Percentiles rank a stretch among this genome's conserved stretches.
phyloP scores from a whole-genome alignment of 371 early-diverging fungal species.

The Circinella umbellata region DNA sequence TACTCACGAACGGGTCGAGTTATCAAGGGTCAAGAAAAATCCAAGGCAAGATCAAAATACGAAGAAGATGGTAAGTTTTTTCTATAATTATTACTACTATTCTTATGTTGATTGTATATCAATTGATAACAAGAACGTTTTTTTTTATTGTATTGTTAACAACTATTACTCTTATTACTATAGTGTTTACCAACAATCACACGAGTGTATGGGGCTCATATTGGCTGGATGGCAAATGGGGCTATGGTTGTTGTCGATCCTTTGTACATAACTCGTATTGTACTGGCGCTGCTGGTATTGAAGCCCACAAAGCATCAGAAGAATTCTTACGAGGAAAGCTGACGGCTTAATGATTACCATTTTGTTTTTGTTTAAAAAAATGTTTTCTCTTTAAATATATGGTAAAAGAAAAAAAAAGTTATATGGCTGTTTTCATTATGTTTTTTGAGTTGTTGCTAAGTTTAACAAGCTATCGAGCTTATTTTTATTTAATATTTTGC shows the following conservation, averaged over 20 bases:
- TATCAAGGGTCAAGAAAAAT: slow-evolving; percentile 83
- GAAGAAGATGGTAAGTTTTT: slow-evolving; percentile 85
- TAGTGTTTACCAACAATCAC: slow-evolving; percentile 83
- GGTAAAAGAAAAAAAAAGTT: not conserved
- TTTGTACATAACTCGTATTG: slow-evolving; percentile 81
- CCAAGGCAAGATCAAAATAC: slow-evolving; percentile 82
- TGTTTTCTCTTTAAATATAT: not conserved
- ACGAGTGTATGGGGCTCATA: slow-evolving; percentile 93
- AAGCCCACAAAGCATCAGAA: slow-evolving; percentile 62
- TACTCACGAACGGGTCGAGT: slow-evolving; percentile 94
- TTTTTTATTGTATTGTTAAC: not conserved
- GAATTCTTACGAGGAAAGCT: slow-evolving; percentile 12
- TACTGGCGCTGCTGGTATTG: slow-evolving; percentile 80
- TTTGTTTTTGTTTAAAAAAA: too few species aligned
- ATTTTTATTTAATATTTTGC: too few species aligned
- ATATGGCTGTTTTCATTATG: too few species aligned
- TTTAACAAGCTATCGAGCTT: too few species aligned
- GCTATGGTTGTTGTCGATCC: slow-evolving; percentile 92
- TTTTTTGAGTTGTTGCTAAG: too few species aligned
- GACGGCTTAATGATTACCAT: not conserved
- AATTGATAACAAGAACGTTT: not conserved
- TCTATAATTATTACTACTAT: not conserved
- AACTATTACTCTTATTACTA: not conserved
- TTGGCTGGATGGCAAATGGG: slow-evolving; percentile 96
- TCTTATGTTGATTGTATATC: not conserved